Evolutionary conservation across 768 basidiomycete genomes (phyloP).

Genomic region (Termitomyces sp.): DNA sequence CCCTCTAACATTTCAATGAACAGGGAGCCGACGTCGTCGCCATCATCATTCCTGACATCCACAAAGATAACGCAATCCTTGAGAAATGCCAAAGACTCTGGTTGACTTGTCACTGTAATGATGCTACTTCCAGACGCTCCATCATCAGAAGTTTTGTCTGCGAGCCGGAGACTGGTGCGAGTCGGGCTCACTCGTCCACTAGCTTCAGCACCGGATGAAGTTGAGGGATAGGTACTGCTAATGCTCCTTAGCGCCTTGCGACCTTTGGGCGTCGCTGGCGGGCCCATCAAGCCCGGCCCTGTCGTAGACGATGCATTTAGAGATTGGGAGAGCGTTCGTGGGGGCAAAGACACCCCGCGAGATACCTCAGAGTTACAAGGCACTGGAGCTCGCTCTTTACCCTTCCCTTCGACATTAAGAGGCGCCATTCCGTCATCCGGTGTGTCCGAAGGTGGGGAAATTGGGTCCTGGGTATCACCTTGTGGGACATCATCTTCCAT

Average conservation of each 20-base stretch:
- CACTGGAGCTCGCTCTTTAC: conserved; percentile 22
- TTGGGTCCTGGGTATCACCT: not conserved
- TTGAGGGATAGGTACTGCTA: conserved; percentile 29
- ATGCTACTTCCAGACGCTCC: conserved; percentile 16
- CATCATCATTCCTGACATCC: conserved; percentile 81
- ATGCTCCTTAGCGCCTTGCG: conserved; percentile 31
- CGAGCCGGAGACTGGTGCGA: conserved; percentile 9
- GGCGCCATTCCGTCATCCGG: not conserved
- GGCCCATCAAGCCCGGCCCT: conserved; percentile 34
- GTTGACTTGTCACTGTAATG: conserved; percentile 19
- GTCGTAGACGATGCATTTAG: conserved; percentile 45
- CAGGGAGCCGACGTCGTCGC: conserved; percentile 73
- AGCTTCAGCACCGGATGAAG: not conserved
- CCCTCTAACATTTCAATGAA: conserved; percentile 81
- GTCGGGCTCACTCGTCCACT: conserved; percentile 8
- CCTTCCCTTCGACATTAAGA: conserved; percentile 25
- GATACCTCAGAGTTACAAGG: conserved; percentile 35
- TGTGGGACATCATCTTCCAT: conserved; percentile 9
- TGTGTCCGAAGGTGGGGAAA: conserved; percentile 8
- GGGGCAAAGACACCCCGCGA: conserved; percentile 52
- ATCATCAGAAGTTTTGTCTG: conserved; percentile 10
- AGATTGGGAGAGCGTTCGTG: conserved; percentile 59
- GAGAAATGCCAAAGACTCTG: conserved; percentile 47
- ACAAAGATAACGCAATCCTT: conserved; percentile 79
- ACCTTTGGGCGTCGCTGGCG: conserved; percentile 40